Conservation (phyloP, 129 eudicot species). For the Lonicera japonica region DNA sequence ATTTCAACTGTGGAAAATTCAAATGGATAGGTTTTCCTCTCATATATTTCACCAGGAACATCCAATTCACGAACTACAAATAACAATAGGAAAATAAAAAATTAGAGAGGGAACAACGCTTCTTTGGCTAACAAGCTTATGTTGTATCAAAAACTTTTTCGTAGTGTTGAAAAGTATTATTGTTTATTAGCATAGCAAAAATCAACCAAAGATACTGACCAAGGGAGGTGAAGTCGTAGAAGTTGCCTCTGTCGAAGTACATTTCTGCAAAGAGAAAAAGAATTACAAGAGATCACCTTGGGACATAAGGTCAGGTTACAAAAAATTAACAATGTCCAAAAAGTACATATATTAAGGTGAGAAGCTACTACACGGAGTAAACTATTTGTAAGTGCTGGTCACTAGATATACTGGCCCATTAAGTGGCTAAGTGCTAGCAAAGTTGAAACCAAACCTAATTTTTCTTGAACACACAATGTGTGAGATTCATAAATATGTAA, state of each 20-base stretch:
- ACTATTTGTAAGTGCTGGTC: background rate
- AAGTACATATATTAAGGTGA: background rate
- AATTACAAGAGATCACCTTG: slow-evolving; percentile 6
- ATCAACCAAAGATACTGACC: slow-evolving; percentile 48
- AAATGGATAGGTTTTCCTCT: slow-evolving; percentile 82
- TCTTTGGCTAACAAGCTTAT: background rate
- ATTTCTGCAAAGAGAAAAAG: slow-evolving; percentile 60
- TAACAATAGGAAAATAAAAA: background rate
- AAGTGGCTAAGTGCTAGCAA: too few species aligned
- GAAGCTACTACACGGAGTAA: background rate
- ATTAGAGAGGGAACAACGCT: slow-evolving; percentile 12
- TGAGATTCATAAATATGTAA: too few species aligned
- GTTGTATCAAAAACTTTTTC: background rate
- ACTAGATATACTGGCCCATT: background rate
- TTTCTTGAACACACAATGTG: too few species aligned
- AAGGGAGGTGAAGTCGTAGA: slow-evolving; percentile 93
- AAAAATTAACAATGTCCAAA: background rate
- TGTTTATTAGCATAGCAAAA: background rate
- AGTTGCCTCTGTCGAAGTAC: slow-evolving; percentile 97
- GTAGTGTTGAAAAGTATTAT: background rate
- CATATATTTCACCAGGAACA: slow-evolving; percentile 97
- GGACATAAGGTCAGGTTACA: background rate
- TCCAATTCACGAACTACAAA: slow-evolving; percentile 92
- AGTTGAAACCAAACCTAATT: too few species aligned
- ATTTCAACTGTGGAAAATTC: slow-evolving; percentile 96